Evolutionary conservation across 495 filamentous ascomycete species (phyloP).

Genomic region (Hypoxylon fuscum): DNA sequence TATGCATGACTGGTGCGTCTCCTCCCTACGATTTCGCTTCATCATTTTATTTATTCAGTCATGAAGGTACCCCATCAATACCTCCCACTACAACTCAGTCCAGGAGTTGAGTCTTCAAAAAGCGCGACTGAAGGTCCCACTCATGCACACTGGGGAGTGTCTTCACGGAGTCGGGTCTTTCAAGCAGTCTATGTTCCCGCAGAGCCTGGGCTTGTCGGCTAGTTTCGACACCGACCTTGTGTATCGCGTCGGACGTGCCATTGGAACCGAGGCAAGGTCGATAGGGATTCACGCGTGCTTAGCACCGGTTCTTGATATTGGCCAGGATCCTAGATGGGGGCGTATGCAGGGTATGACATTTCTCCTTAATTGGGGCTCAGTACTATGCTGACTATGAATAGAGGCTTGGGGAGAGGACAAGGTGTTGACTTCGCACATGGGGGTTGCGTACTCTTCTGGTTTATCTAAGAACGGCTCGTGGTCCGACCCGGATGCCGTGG

Average conservation of each 20-base stretch:
- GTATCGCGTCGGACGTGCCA: slow-evolving; percentile 47
- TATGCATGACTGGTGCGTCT: slow-evolving; percentile 44
- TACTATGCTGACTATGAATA: slow-evolving; percentile 13
- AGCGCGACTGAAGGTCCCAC: slow-evolving; percentile 45
- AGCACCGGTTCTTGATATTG: slow-evolving; percentile 54
- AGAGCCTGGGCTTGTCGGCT: slow-evolving; percentile 48
- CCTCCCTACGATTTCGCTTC: too few relatives aligned
- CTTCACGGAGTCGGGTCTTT: slow-evolving; percentile 54
- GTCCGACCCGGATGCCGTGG: slow-evolving; percentile 49
- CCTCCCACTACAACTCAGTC: slow-evolving; percentile 49
- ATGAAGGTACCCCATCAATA: slow-evolving; percentile 49
- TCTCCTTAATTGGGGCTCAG: neutral
- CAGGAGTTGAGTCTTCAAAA: slow-evolving; percentile 47
- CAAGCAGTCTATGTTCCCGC: slow-evolving; percentile 54
- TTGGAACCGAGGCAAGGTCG: slow-evolving; percentile 50
- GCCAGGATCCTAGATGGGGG: slow-evolving; percentile 54
- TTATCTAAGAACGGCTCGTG: slow-evolving; percentile 53
- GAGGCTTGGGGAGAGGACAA: slow-evolving; percentile 58
- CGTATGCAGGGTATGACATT: slow-evolving; percentile 46
- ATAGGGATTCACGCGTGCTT: slow-evolving; percentile 55
- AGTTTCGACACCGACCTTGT: slow-evolving; percentile 52
- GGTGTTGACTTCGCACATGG: slow-evolving; percentile 52
- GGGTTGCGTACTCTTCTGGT: slow-evolving; percentile 50
- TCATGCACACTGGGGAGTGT: slow-evolving; percentile 52
- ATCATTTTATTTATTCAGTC: neutral